Conservation (phyloP, 805 yeast species). For the Nakazawaea peltata region DNA sequence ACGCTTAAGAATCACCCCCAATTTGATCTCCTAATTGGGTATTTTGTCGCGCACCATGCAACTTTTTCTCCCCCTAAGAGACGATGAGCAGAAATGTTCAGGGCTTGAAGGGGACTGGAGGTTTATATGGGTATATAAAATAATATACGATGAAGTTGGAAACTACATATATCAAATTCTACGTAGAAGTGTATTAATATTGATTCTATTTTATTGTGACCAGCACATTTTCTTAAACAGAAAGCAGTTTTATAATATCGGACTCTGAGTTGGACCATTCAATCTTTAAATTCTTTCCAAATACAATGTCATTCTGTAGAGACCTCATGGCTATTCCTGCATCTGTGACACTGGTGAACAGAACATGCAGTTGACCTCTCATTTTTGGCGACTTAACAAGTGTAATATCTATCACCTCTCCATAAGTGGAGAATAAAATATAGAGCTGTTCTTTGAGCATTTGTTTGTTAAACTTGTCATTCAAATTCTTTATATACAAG, state of each 20-base stretch:
- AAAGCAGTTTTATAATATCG: not conserved
- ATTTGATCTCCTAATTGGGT: too few relatives aligned
- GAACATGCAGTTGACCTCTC: slow-evolving; percentile 64
- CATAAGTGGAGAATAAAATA: slow-evolving; percentile 52
- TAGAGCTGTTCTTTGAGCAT: slow-evolving; percentile 46
- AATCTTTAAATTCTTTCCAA: slow-evolving; percentile 42
- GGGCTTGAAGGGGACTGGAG: too few relatives aligned
- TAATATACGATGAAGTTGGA: too few relatives aligned
- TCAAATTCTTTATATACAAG: slow-evolving; percentile 49
- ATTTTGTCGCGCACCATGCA: too few relatives aligned
- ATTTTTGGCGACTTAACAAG: slow-evolving; percentile 19
- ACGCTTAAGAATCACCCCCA: too few relatives aligned
- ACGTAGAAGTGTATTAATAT: too few relatives aligned
- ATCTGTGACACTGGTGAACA: slow-evolving; percentile 37
- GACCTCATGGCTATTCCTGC: slow-evolving; percentile 44
- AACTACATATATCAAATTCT: too few relatives aligned
- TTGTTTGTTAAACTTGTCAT: slow-evolving; percentile 41
- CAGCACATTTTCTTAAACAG: too few relatives aligned
- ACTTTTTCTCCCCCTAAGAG: too few relatives aligned
- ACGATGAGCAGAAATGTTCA: too few relatives aligned
- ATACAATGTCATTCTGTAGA: slow-evolving; percentile 38
- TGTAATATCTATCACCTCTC: slow-evolving; percentile 51
- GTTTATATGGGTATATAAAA: too few relatives aligned
- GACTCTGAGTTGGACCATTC: slow-evolving; percentile 26
- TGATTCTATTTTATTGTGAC: too few relatives aligned